Percentiles rank a stretch among this genome's conserved stretches.
These are phyloP conservation scores for Posidonia australis DNA, from an alignment of 106 monocot genomes.

Conservation along the genomic window DNA sequence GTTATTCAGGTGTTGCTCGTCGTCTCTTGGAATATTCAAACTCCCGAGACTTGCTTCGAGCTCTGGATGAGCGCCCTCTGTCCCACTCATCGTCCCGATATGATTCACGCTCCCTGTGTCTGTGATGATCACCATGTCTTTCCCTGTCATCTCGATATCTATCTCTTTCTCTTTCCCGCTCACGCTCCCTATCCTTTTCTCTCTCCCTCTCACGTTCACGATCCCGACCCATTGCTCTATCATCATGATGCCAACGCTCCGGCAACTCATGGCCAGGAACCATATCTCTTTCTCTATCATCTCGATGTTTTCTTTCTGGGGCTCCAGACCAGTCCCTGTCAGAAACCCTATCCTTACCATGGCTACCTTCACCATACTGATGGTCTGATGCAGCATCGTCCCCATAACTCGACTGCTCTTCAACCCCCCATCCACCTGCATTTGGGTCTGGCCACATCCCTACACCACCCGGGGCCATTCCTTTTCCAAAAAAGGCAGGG, in stretches of 20 bases:
- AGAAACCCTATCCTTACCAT: constrained; percentile 48
- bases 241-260: constrained; percentile 51
- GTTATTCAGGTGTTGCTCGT: constrained; percentile 36
- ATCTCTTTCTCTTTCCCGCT: constrained; percentile 37
- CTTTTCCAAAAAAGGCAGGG: constrained; percentile 82
- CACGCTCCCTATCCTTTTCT: constrained; percentile 40
- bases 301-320: constrained; percentile 42
- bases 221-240: constrained; percentile 39
- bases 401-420: constrained; percentile 79
- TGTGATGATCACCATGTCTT: constrained; percentile 43
- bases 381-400: constrained; percentile 86
- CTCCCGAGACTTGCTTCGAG: constrained; percentile 65
- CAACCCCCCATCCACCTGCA: constrained; percentile 70
- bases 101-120: constrained; percentile 44
- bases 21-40: constrained; percentile 66
- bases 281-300: constrained; percentile 59
- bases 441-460: constrained; percentile 80
- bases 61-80: constrained; percentile 49
- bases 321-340: constrained; percentile 56
- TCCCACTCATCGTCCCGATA: constrained; percentile 62
- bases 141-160: constrained; percentile 58
- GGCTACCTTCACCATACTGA: constrained; percentile 64
- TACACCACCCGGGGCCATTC: constrained; percentile 46
- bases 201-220: constrained; percentile 20
- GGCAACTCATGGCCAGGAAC: constrained; percentile 41